Conservation (phyloP, 345 rosid species). For the Turnera subulata region DNA sequence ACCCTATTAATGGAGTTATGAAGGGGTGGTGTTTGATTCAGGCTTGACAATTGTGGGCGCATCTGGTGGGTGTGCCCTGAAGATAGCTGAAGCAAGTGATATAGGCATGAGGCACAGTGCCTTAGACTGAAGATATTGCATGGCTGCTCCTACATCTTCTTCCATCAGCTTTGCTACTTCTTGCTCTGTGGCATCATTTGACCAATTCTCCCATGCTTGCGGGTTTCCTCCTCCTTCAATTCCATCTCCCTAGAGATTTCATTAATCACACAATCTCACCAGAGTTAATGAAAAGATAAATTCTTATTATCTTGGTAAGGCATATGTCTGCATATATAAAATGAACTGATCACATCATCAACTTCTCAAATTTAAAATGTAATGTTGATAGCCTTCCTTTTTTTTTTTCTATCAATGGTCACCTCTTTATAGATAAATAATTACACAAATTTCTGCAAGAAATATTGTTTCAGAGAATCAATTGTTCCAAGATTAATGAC, state of each 20-base stretch:
- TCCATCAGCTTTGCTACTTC: constrained; percentile 76
- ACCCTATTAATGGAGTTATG: constrained; percentile 18
- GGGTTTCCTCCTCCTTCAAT: constrained; percentile 40
- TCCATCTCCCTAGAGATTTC: constrained; percentile 45
- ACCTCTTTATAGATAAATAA: too few relatives aligned
- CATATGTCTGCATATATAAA: too few relatives aligned
- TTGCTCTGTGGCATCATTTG: constrained; percentile 62
- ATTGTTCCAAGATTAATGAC: not conserved
- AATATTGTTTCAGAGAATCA: too few relatives aligned
- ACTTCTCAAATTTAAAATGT: too few relatives aligned
- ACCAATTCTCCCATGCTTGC: constrained; percentile 71
- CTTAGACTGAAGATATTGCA: constrained; percentile 80
- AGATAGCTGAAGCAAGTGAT: constrained; percentile 63
- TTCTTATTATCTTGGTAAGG: too few relatives aligned
- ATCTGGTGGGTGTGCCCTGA: constrained; percentile 42
- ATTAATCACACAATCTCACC: not conserved
- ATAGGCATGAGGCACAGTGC: constrained; percentile 77
- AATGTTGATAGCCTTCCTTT: too few relatives aligned
- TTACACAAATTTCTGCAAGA: too few relatives aligned
- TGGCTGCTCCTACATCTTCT: constrained; percentile 73
- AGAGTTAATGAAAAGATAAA: too few relatives aligned
- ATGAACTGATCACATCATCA: too few relatives aligned
- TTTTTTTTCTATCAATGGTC: too few relatives aligned
- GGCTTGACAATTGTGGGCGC: constrained; percentile 37
- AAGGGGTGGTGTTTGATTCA: constrained; percentile 44